phyloP scores from a whole-genome alignment of 495 filamentous ascomycete species.

The Xylaria scruposa region DNA sequence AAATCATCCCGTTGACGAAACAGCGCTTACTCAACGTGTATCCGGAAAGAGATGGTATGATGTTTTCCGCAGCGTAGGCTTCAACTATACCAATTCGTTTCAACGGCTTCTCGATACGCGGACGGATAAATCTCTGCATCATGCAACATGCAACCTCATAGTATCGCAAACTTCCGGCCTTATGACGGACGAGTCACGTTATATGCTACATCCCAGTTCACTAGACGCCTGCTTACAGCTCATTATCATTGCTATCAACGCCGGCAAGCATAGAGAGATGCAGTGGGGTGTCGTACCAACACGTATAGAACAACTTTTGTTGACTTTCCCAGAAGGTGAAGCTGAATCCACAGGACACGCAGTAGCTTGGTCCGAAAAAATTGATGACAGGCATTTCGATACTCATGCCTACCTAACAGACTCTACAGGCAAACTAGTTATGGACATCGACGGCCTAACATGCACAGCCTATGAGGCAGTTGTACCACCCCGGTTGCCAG shows the following conservation, averaged over 20 bases:
- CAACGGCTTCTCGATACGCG: constrained; percentile 3
- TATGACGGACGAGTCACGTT: constrained; percentile 5
- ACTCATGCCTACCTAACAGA: constrained; percentile 27
- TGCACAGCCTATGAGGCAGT: constrained; percentile 32
- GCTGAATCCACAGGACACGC: background rate
- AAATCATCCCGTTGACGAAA: constrained; percentile 5
- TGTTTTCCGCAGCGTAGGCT: background rate
- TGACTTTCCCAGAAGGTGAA: background rate
- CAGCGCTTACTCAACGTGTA: background rate
- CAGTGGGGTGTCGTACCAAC: constrained; percentile 6
- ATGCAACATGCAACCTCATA: background rate
- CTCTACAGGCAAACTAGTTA: constrained; percentile 19
- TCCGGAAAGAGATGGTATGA: constrained; percentile 5
- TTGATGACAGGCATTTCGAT: constrained; percentile 25
- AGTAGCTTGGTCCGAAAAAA: constrained; percentile 24
- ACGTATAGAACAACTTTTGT: constrained; percentile 14
- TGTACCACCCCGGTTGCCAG: constrained; percentile 24
- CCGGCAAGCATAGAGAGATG: constrained; percentile 3
- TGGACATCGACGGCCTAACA: constrained; percentile 29
- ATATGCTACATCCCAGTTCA: constrained; percentile 1
- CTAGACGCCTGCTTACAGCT: constrained; percentile 10
- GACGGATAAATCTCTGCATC: constrained; percentile 3
- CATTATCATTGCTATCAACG: background rate
- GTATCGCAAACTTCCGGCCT: background rate
- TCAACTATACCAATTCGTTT: constrained; percentile 2